Base-by-base conservation (phyloP, 345 rosid species). In the Punica granatum region DNA sequence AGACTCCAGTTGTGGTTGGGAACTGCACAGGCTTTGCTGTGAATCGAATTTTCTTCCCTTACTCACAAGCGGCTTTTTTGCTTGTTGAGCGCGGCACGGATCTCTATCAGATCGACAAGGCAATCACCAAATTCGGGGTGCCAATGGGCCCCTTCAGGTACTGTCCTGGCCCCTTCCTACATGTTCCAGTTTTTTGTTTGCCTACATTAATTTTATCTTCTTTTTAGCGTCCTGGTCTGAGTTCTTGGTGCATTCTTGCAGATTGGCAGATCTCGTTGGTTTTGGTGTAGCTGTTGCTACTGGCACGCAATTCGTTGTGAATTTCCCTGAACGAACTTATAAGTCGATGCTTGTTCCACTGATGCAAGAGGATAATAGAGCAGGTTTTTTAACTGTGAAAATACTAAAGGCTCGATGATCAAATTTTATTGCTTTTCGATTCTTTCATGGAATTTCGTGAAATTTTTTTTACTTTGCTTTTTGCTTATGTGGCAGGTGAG, bases 1-100 rank as follows among this genome's bases (percentile, higher is more conserved):
- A 94, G 81, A 92, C 93, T 48, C 98, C 98, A 36, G 82, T 92
- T 30, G 94, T 92, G 61, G 99, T 95, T 11, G 97, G 99, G 31
- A 95, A 95, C 75, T 92, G 98, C 85, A 95, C 99, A 1, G 98
- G 99, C 35, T 95, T 95, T 81, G 98, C 98, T 67, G 99, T 92
- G 69, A 92, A 92, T 76, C 86, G 99, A 83, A 85, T 92, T 88
- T 92, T 95, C 84, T 95, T 95, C 83, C 98, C 99, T 39, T 92
- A 89, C 77, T 84, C 97, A 42, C 90, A 84, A 69, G 89, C 89
- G 26, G 93, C 87, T 73, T 44, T 89, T 65, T 84, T 90, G 70
- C 98, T 95, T 36, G 89, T 80, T 46, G 99, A 95, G 77, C 92
- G 21, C 30, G 99, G 98, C 31, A 72, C 89, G 6, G 97, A 95